These are phyloP conservation scores for Graphilbum fragrans DNA, from an alignment of 2,329 filamentous ascomycete species.

Conservation along the genomic window DNA sequence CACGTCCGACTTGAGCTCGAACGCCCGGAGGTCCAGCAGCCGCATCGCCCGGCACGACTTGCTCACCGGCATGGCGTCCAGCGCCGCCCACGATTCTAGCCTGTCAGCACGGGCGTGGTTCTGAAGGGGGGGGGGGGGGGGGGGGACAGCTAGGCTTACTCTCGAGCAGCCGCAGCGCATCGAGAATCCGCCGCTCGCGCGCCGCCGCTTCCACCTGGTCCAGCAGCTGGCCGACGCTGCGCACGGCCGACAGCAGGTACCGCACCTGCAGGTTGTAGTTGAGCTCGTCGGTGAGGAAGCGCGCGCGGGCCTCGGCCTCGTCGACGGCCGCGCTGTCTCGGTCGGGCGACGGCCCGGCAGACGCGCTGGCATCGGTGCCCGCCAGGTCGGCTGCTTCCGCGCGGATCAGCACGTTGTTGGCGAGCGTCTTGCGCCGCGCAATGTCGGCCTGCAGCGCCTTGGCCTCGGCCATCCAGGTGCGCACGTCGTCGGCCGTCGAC, in stretches of 20 bases:
- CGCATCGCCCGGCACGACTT: constrained; percentile 50
- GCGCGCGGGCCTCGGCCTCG: constrained; percentile 39
- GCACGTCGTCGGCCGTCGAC: constrained; percentile 66
- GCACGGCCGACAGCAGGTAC: constrained; percentile 36
- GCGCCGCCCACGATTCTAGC: constrained; percentile 43
- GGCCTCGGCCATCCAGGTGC: constrained; percentile 76
- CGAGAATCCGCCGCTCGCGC: constrained; percentile 40
- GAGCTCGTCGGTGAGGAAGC: constrained; percentile 45
- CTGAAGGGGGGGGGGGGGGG: no score
- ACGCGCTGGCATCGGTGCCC: constrained; percentile 19
- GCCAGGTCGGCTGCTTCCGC: constrained; percentile 51
- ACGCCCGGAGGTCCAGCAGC: constrained; percentile 52
- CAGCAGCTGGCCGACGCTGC: constrained; percentile 47
- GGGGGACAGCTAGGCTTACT: no score
- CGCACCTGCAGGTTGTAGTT: constrained; percentile 47
- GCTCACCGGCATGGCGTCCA: constrained; percentile 47
- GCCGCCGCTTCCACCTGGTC: constrained; percentile 47
- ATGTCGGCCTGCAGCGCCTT: constrained; percentile 80
- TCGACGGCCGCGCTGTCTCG: constrained; percentile 34
- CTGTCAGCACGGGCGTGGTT: neutral
- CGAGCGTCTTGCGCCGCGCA: constrained; percentile 63
- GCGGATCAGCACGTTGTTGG: constrained; percentile 68
- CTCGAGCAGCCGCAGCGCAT: constrained; percentile 45
- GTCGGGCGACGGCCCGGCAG: no score
- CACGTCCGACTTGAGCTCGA: constrained; percentile 54